Base-by-base conservation (phyloP, 2,329 filamentous ascomycete genomes). In the Curvularia spicifera region DNA sequence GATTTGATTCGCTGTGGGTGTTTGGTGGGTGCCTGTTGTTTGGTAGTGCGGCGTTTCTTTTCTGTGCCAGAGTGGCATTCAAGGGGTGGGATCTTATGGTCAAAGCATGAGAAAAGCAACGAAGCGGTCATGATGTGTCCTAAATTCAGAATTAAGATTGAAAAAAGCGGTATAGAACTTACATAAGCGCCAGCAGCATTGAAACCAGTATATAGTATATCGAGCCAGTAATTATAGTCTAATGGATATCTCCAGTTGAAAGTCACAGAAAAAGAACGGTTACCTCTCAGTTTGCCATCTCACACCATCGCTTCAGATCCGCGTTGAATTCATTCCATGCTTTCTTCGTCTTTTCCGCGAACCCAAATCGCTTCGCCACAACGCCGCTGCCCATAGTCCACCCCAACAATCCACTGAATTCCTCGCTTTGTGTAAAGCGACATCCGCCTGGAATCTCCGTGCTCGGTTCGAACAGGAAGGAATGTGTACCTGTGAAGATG, bases 1-100 rank as follows among this genome's bases (percentile, higher is more conserved):
- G 81, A 9, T 83, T 78, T 39, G 69, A 68, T 1, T 69, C 75
- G 28, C 65, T 80, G 1, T 82, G 81, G 81, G 63, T 76, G 1
- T 82, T 76, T 69, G 78, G 79, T 0, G 81, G 79, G 0, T 59
- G 61, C 26, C 63, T 74, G 69, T 37, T 76, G 49, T 50, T 70
- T 43, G 67, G 51, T 1, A 63, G 67, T 51, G 66, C 57, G 22
- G 63, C 20, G 22, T 33, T 71, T 10, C 57, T 76, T 42, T 8
- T 57, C 2, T 49, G 44, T 15, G 69, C 68, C 35, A 65, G 73
- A 50, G 65, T 70, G 12, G 57, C 48, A 0, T 64, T 68, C 56
- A 73, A 60, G 40, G 73, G 74, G 5, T 70, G 65, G 61, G 54
- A 58, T 20, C 37, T 73, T n/a, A 60, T 56, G 54, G 61, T 66